phyloP scores from a whole-genome alignment of 139 green algal genomes.

The Chlorella vulgaris region DNA sequence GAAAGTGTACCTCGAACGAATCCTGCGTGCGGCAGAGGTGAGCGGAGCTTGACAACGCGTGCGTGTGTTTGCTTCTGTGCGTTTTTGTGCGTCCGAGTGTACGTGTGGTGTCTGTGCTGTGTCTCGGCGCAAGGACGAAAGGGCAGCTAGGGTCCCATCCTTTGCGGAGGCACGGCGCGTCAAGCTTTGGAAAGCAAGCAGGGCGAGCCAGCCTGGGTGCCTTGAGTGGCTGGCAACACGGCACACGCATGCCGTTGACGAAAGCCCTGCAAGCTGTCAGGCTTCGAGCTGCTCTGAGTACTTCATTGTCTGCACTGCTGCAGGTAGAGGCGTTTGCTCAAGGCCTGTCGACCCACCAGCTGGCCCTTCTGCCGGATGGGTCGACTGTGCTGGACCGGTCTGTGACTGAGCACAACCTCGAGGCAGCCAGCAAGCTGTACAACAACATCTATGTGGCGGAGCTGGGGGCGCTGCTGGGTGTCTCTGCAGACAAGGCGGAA shows the following conservation, averaged over 20 bases:
- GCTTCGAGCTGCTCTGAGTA: background rate
- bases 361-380: constrained; percentile 76
- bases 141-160: too few species aligned
- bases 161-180: too few species aligned
- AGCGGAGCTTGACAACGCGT: background rate
- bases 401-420: constrained; percentile 96
- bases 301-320: background rate
- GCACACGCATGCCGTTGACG: too few species aligned
- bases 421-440: constrained; percentile 34
- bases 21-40: constrained; percentile 80
- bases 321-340: constrained; percentile 88
- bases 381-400: constrained; percentile 87
- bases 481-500: constrained; percentile 80
- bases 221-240: too few species aligned
- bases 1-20: constrained; percentile 96
- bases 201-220: too few species aligned
- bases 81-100: background rate
- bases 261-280: too few species aligned
- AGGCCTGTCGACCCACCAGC: constrained; percentile 85
- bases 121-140: too few species aligned
- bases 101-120: too few species aligned
- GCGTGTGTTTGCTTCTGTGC: background rate
- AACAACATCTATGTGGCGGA: constrained; percentile 53
- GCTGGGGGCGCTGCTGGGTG: constrained; percentile 87
- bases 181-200: too few species aligned